Percentiles rank a stretch among this genome's conserved stretches.
These are phyloP conservation scores for Gonapodya sp. DNA, from an alignment of 192 early-diverging fungal species.

Conservation along the genomic window DNA sequence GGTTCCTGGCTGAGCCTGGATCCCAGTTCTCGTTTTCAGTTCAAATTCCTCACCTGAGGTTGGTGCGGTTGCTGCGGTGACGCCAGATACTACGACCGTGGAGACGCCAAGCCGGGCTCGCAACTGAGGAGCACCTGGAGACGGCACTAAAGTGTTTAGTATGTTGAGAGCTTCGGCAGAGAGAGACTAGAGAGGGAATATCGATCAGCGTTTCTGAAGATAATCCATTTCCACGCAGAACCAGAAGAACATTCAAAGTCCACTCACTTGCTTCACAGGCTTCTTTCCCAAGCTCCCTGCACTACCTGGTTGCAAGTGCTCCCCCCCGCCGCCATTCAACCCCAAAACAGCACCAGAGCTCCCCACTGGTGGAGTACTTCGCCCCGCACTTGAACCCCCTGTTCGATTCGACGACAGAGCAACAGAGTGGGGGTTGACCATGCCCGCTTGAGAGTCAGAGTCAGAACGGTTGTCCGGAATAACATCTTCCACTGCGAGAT, in stretches of 20 bases:
- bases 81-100: not conserved
- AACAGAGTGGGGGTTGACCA: conserved; percentile 1
- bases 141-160: not conserved
- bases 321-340: not conserved
- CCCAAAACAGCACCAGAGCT: not conserved
- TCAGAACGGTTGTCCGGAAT: not conserved
- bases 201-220: too few species aligned
- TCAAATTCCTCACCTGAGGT: not conserved
- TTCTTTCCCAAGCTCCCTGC: not conserved
- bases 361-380: not conserved
- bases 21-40: not conserved
- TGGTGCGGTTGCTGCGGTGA: not conserved
- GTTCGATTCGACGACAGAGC: not conserved
- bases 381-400: not conserved
- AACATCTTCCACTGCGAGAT: not conserved
- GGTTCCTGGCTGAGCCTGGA: not conserved
- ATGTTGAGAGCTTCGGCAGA: not conserved
- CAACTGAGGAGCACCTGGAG: not conserved
- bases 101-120: not conserved
- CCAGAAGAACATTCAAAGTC: not conserved
- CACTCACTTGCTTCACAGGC: not conserved
- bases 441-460: not conserved
- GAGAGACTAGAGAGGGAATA: not conserved
- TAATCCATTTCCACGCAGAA: too few species aligned
- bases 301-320: not conserved